Base-by-base conservation (phyloP, 805 yeast genomes). In the Zygotorulaspora florentina region DNA sequence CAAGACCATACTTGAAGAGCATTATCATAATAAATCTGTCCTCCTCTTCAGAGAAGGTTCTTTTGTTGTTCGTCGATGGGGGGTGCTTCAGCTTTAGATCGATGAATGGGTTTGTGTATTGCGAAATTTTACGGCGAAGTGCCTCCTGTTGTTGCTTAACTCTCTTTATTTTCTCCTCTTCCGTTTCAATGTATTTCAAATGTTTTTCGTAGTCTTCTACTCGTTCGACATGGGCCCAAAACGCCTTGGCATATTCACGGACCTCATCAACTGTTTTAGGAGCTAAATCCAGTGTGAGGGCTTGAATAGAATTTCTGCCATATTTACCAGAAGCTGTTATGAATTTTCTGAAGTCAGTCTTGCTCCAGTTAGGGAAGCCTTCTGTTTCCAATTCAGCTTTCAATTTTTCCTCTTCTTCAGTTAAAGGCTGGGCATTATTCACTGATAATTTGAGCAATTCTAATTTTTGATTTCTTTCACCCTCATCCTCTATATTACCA, bases 201-300 rank as follows among this genome's bases (percentile, higher is more conserved):
- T 84, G 87, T 52, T 87, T 77, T 54, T 93, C 99, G 66, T 83
- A 84, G 9, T 96, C 96, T 28, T 91, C 98, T 51, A 93, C 83
- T 54, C 83, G 86, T 40, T 77, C 73, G 58, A 80, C 83, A 42
- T 84, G 76, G 20, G 74, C 58, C 99, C 98, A 93, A 64, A 93
- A 93, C 8, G 76, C 84, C 42, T 74, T 73, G 10, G 90, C 81
- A 62, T 91, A 93, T 30, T 78, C 83, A 47, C 80, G 66, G 10
- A 91, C 86, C 50, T 93, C 96, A 9, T 86, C 95, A 23, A 70
- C 64, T 0, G 89, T 75, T 65, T 93, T 93, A 20, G 85, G 90
- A 3, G 67, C 66, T 61, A 90, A 79, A 60, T 90, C 96, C 10
- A 75, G 59, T 0, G 95, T 82, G 46, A 93, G 90, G 2, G 78